phyloP scores from a whole-genome alignment of 768 basidiomycete genomes.

The Rhizopogon rudus region DNA sequence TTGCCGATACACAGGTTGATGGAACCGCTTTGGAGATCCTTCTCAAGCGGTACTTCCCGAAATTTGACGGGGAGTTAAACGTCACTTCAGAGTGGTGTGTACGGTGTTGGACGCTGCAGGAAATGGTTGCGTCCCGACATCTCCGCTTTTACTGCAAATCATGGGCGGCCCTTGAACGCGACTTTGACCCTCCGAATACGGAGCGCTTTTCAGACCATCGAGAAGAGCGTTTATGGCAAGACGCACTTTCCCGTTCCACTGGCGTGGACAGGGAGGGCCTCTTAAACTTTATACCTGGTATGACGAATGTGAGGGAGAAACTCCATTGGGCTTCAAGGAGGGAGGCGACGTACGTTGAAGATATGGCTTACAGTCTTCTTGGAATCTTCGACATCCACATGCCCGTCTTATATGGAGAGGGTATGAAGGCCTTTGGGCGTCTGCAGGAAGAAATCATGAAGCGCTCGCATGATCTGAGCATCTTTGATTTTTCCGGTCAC shows the following conservation, averaged over 20 bases:
- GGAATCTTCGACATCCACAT: constrained; percentile 24
- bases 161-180: constrained; percentile 20
- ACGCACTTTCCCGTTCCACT: constrained; percentile 11
- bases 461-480: constrained; percentile 16
- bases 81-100: constrained; percentile 12
- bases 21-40: constrained; percentile 5
- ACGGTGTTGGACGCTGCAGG: constrained; percentile 24
- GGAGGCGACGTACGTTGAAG: constrained; percentile 21
- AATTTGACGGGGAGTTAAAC: not conserved
- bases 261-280: constrained; percentile 8
- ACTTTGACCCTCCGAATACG: constrained; percentile 9
- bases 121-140: constrained; percentile 20
- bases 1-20: constrained; percentile 18
- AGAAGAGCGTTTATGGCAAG: constrained; percentile 6
- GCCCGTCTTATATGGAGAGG: constrained; percentile 24
- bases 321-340: constrained; percentile 25
- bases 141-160: constrained; percentile 22
- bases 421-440: constrained; percentile 21
- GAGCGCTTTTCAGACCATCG: constrained; percentile 18
- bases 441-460: constrained; percentile 25
- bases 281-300: constrained; percentile 10
- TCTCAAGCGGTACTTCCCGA: constrained; percentile 6
- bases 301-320: constrained; percentile 11
- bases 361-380: constrained; percentile 25
- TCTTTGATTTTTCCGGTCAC: constrained; percentile 22